Percentiles rank a stretch among this genome's conserved stretches.
These are phyloP conservation scores for Kluyveromyces dobzhanskii DNA, from an alignment of 805 yeast species.

Conservation along the genomic window DNA sequence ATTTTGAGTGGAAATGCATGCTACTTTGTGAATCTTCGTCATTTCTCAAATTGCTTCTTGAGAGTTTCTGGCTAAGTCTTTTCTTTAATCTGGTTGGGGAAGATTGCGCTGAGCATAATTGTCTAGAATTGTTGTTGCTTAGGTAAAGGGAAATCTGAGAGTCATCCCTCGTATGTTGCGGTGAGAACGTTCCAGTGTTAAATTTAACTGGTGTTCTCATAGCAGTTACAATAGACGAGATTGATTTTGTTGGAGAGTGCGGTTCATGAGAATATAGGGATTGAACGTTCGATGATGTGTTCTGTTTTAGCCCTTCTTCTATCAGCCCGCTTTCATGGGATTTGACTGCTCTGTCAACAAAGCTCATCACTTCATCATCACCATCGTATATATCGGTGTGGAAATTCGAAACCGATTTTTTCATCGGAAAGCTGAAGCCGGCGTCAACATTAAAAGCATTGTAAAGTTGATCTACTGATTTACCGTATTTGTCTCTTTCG, in stretches of 20 bases:
- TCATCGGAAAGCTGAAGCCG: conserved; percentile 17
- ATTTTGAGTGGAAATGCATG: conserved; percentile 3
- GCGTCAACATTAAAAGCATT: conserved; percentile 13
- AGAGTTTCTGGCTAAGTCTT: conserved; percentile 24
- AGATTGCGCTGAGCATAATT: conserved; percentile 12
- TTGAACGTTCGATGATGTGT: conserved; percentile 13
- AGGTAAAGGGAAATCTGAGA: conserved; percentile 14
- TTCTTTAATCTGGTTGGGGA: conserved; percentile 24
- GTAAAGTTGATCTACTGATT: conserved; percentile 8
- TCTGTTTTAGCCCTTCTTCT: conserved; percentile 21
- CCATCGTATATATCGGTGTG: neutral
- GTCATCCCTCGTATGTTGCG: conserved; percentile 15
- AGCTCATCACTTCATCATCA: conserved; percentile 11
- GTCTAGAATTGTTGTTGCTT: conserved; percentile 1
- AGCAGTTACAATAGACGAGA: conserved; percentile 19
- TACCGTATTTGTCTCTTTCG: conserved; percentile 12
- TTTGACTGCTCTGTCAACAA: conserved; percentile 15
- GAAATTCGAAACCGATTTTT: neutral
- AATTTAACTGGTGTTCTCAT: neutral
- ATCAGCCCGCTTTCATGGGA: conserved; percentile 9
- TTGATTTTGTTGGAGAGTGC: conserved; percentile 30
- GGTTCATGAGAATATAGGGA: conserved; percentile 10
- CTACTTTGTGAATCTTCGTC: conserved; percentile 3
- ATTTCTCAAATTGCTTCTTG: conserved; percentile 23
- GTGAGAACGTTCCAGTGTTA: conserved; percentile 1